Conservation (phyloP, 305 asterid species). For the Rubia tinctorum region DNA sequence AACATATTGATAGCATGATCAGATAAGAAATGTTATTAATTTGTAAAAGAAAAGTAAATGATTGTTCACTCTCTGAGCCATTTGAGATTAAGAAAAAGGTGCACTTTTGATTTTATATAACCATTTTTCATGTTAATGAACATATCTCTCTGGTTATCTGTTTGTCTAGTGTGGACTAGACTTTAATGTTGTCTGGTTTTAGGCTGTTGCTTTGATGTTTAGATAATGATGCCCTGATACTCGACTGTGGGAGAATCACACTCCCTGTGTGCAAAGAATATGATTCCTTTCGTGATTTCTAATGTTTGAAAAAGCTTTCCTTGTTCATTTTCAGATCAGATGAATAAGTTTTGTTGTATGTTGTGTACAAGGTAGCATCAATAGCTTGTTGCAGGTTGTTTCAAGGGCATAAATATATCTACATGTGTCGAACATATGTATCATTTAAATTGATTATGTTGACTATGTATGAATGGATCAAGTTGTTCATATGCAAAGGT, state of each 20-base stretch:
- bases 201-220: background rate
- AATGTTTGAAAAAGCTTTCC: too few species aligned
- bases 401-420: background rate
- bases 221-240: background rate
- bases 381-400: background rate
- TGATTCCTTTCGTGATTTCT: background rate
- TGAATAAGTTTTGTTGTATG: background rate
- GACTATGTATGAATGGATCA: background rate
- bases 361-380: background rate
- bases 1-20: background rate
- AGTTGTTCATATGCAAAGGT: background rate
- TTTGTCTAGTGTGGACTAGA: background rate
- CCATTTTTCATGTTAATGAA: background rate
- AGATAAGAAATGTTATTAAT: background rate
- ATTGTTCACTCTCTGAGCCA: background rate
- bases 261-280: background rate
- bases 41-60: too few species aligned
- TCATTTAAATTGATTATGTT: background rate
- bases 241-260: too few species aligned
- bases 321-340: background rate
- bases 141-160: background rate
- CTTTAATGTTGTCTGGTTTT: background rate
- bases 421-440: too few species aligned
- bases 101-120: background rate
- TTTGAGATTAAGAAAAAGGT: background rate